These are phyloP conservation scores for Tetratostichococcus sp. DNA, from an alignment of 139 green algal genomes.

Conservation along the genomic window DNA sequence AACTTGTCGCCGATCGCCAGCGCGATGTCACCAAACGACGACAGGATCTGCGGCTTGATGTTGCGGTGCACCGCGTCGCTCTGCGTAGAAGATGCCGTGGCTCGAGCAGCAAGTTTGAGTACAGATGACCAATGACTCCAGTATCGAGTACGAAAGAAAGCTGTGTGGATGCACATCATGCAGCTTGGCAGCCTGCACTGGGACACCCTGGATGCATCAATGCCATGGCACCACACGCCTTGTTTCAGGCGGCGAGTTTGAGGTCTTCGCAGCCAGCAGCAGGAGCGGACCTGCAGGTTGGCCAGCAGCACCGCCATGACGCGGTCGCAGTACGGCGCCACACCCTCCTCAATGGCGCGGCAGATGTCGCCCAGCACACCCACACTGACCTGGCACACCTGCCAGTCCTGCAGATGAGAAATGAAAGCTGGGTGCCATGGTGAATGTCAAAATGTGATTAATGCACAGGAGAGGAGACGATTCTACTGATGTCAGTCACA, in stretches of 20 bases:
- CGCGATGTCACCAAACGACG: constrained; percentile 90
- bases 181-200: not conserved
- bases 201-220: not conserved
- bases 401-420: constrained; percentile 44
- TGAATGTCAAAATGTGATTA: no score
- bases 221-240: no score
- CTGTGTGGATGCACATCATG: no score
- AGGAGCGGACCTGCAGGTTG: constrained; percentile 29
- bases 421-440: no score
- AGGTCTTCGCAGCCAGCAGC: not conserved
- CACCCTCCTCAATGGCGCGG: constrained; percentile 70
- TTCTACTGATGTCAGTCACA: no score
- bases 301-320: constrained; percentile 69
- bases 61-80: constrained; percentile 76
- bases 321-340: constrained; percentile 80
- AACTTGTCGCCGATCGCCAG: constrained; percentile 83
- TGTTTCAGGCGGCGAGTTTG: no score
- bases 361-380: constrained; percentile 89
- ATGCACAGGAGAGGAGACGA: no score
- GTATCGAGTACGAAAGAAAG: no score
- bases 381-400: constrained; percentile 80
- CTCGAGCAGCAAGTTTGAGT: no score
- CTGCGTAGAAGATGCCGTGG: constrained; percentile 44
- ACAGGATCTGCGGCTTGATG: constrained; percentile 95
- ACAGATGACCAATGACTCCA: no score